Evolutionary conservation across 495 filamentous ascomycete species (phyloP).

Genomic region (Penicillium pulvis): DNA sequence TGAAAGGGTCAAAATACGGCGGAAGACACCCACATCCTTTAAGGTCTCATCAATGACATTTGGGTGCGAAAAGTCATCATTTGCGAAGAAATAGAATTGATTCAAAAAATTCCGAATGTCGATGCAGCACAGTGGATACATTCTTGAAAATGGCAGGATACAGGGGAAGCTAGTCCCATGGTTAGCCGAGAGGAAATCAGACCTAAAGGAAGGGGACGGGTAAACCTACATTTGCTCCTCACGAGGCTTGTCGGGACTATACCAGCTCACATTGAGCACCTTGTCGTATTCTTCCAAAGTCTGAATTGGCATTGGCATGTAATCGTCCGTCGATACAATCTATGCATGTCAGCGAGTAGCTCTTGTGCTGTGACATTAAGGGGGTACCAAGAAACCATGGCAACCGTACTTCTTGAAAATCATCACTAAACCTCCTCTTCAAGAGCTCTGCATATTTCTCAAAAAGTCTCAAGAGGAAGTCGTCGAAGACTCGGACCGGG

Average conservation of each 20-base stretch:
- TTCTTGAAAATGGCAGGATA: conserved; percentile 94
- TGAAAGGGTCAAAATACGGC: background rate
- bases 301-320: conserved; percentile 98
- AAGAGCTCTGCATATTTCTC: conserved; percentile 91
- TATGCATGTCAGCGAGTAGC: conserved; percentile 33
- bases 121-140: conserved; percentile 98
- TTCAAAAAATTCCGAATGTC: conserved; percentile 96
- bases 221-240: conserved; percentile 72
- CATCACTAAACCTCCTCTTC: conserved; percentile 84
- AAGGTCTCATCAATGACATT: conserved; percentile 87
- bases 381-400: background rate
- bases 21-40: conserved; percentile 57
- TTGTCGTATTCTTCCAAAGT: conserved; percentile 91
- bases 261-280: conserved; percentile 92
- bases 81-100: conserved; percentile 93
- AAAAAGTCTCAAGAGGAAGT: conserved; percentile 82
- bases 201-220: background rate
- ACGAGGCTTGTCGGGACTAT: conserved; percentile 72
- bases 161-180: conserved; percentile 69
- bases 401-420: conserved; percentile 78
- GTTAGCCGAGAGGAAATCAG: conserved; percentile 13
- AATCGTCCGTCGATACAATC: conserved; percentile 96
- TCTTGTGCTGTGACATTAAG: conserved; percentile 1
- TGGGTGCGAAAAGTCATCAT: conserved; percentile 88
- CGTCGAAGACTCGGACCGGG: conserved; percentile 75